Evolutionary conservation across 805 yeast genomes (phyloP), one percentile per base, ranked within the genome.

Genomic region (Pichia scutulata): DNA sequence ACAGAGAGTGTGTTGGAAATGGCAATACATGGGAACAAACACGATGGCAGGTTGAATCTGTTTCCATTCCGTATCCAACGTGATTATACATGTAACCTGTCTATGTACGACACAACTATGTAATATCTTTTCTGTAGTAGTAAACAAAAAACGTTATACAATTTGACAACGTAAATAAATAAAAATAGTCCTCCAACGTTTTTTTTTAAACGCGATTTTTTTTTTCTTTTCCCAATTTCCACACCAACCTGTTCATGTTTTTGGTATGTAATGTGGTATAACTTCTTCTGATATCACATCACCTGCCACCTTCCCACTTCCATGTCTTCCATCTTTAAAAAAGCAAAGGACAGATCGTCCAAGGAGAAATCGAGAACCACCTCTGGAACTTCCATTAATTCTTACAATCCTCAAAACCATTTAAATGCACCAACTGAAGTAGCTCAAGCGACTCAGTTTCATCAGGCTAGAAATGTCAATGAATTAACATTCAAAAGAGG

Each of bases 401-500:
- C 39, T 22, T 46, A 43, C 19, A 52, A 49, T 24, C 48, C 44
- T 14, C 47, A 36, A 10, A 57, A 55, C 33, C 55, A 55, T 19
- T 46, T 61, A 26, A 64, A 72, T 53, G 78, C 87, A 4, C 96
- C 96, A 5, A 84, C 81, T 53, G 84, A 84, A 61, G 95, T 88
- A 43, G 88, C 93, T 52, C 82, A 81, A 55, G 97, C 98, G 0
- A 69, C 84, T 18, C 81, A 79, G 59, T 84, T 84, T 61, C 90
- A 90, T 67, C 71, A 71, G 41, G 85, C 96, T 1, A 90, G 84
- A 58, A 84, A 86, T 14, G 81, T 87, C 1, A 89, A 87, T 22
- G 97, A 92, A 64, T 74, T 92, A 36, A 74, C 80, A 28, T 92
- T 93, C 64, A 61, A 68, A 41, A 80, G 81, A 57, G 97, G 97